Evolutionary conservation across 2,329 filamentous ascomycete species (phyloP), one percentile per base, ranked within the genome.

Genomic region (Pyricularia sp.): DNA sequence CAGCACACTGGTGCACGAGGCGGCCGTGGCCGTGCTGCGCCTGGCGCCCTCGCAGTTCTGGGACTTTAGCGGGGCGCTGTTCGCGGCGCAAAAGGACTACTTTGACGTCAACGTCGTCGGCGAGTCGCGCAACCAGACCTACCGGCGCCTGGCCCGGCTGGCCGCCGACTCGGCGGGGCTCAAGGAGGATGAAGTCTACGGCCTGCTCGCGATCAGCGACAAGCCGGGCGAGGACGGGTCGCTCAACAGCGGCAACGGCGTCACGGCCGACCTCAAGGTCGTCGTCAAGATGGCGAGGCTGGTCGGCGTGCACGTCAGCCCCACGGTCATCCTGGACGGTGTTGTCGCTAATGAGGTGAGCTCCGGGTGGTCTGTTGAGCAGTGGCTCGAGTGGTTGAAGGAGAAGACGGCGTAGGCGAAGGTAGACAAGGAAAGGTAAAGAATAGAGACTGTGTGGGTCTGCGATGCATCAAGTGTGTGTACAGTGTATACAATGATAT

Each of bases 301-400:
- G 73, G 86, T 92, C 10, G 91, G 94, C 14, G 88, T 97, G 63
- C 94, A 98, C 81, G 92, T 97, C 59, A 94, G 92, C 61, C 94
- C 94, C 1, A 97, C 94, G 0, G 93, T 94, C 25, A 84, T 97
- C 66, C 94, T 96, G 78, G 89, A 98, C 79, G 93, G 94, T 0
- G 86, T 96, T 28, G 89, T 96, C 66, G 91, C 92, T 75, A 88
- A 87, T 72, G 88, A 90, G 67, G 91, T 97, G 72, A 90, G 89
- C 71, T 94, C 91, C 69, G 86, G 89, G 28, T 97, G 93, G 87
- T 90, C 86, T 0, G 83, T 83, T 73, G 88, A 91, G 70, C 90
- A 97, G 80, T 98, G 94, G 94, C 84, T 90, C 76, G 89, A 93
- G 79, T 97, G 91, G 90, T 78, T 97, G 76, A 82, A 84, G 36